Evolutionary conservation across 2,329 filamentous ascomycete genomes (phyloP), one percentile per base, ranked within the genome.

Genomic region (Aspergillus piperis): DNA sequence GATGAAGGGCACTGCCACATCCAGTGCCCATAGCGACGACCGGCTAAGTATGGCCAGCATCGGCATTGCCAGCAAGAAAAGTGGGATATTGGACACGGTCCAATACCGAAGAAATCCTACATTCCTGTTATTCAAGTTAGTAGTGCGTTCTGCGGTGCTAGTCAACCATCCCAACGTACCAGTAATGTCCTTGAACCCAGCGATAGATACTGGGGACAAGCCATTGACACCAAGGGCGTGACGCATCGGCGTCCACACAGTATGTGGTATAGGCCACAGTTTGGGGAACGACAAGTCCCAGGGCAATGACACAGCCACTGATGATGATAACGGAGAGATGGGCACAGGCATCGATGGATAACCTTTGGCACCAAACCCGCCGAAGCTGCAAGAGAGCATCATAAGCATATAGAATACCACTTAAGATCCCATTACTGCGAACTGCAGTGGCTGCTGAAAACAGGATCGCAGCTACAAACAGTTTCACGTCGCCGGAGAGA

Each of bases 81-180:
- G 83, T 0, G 95, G 95, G 8, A 95, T 72, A 71, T 99, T 97
- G 5, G 89, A 86, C 0, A 89, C 64, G 0, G 88, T 96, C 95
- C 95, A 99, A 79, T 99, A 99, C 61, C 85, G 85, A 54, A 98
- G 83, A 66, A 96, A 89, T 0, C 95, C 95, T 55, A 90, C 87
- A 69, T 94, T 88, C 95, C 93, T 96, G 62, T 21, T 39, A 15
- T 10, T 52, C 44, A n/a, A 13, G 72, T 67, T 66, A 62, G 60
- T 62, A 50, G 25, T 52, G 23, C 6, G 21, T 30, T 36, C 27
- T 19, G 25, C 52, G 15, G 56, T 13, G 23, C 6, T 11, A 23
- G 19, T 15, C 42, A 19, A 25, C 11, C 51, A 30, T 15, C 27
- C 42, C 11, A 19, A 76, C 86, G 75, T 83, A 96, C 93, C 95